Base-by-base conservation (phyloP, 1,284 basidiomycete genomes). In the Fistulina hepatica region DNA sequence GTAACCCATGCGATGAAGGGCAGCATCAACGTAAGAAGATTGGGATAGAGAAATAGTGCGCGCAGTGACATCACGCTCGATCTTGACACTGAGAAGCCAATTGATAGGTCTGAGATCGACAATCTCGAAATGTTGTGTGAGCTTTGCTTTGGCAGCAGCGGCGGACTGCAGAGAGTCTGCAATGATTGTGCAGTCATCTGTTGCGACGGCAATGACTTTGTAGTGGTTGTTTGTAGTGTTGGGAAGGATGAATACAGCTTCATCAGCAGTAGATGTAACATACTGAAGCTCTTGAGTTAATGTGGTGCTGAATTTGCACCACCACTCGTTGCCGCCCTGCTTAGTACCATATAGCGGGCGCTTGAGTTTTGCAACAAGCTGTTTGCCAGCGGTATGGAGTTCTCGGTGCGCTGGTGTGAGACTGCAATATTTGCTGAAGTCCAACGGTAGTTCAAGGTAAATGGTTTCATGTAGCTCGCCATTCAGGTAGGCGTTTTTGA, bases 151-250 rank as follows among this genome's bases (percentile, higher is more conserved):
- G 35, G 49, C 43, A 10, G 24, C n/a, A 15, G 40, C 13, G 8
- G 46, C 34, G 5, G 42, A 30, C 5, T 15, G n/a, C 11, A 25
- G 25, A 8, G 46, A 50, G 19, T 52, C 37, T 8, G 47, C 41
- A 20, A 55, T 45, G 16, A 52, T 52, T 2, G 52, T 51, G 43
- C 60, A 56, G 34, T 61, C 51, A 30, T 60, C 51, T 13, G 56
- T 53, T 15, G 57, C 48, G 4, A 44, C 44, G 12, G 53, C 49
- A n/a, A 60, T 33, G 12, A 55, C 48, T 6, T 42, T 44, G 16
- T 8, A 17, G 7, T 33, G 6, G 16, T 33, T n/a, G n/a, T n/a
- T n/a, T n/a, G n/a, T n/a, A n/a, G n/a, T n/a, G n/a, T n/a, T n/a
- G n/a, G n/a, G n/a, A n/a, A n/a, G n/a, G n/a, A n/a, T n/a, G 33